Percentiles rank a stretch among this genome's conserved stretches.
Evolutionary conservation across 345 rosid genomes (phyloP).

Genomic region (Balakata baccata): DNA sequence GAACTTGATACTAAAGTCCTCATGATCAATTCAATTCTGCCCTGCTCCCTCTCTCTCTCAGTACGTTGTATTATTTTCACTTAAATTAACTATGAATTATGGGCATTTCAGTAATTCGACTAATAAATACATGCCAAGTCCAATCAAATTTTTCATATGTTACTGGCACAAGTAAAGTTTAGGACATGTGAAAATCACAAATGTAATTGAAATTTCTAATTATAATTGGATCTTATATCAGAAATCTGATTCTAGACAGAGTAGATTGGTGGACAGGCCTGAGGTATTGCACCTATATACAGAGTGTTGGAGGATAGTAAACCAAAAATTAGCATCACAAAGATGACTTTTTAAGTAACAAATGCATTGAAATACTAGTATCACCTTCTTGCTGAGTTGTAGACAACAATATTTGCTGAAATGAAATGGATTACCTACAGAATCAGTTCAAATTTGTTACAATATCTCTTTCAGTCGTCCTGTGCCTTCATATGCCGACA

Average conservation of each 20-base stretch:
- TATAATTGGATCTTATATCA: background rate
- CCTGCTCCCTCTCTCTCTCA: too few relatives aligned
- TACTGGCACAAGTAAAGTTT: too few relatives aligned
- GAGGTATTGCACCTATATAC: too few relatives aligned
- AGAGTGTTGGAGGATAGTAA: too few relatives aligned
- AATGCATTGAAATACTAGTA: background rate
- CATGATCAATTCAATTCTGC: too few relatives aligned
- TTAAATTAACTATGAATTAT: background rate
- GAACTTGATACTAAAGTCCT: background rate
- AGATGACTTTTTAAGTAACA: background rate
- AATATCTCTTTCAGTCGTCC: slow-evolving; percentile 30
- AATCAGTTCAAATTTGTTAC: slow-evolving; percentile 26
- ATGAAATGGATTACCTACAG: slow-evolving; percentile 17
- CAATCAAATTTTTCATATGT: too few relatives aligned
- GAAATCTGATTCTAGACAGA: background rate
- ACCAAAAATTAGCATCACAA: background rate
- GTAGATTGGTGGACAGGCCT: too few relatives aligned
- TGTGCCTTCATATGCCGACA: slow-evolving; percentile 29
- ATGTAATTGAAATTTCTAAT: background rate
- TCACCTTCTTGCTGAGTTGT: slow-evolving; percentile 27
- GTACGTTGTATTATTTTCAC: background rate
- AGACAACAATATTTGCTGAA: slow-evolving; percentile 28
- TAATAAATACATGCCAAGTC: too few relatives aligned
- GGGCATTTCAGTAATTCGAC: too few relatives aligned
- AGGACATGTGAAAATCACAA: too few relatives aligned